These are phyloP conservation scores for Dianthus caryophyllus DNA, from an alignment of 148 eudicot species.

Conservation along the genomic window DNA sequence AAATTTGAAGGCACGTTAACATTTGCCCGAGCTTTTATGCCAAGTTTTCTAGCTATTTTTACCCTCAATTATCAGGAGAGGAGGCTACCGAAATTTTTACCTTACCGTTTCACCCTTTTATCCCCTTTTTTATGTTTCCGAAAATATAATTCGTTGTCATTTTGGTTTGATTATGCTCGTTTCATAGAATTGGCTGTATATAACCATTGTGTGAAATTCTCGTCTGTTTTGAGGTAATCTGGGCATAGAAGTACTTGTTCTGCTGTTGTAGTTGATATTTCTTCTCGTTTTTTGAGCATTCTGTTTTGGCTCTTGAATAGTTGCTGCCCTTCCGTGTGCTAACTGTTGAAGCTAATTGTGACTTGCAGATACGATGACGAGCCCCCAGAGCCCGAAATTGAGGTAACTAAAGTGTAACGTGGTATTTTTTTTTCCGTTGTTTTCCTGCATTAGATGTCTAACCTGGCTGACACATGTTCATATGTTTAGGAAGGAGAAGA, in stretches of 20 bases:
- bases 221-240: background rate
- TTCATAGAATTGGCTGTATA: background rate
- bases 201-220: background rate
- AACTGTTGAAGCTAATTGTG: background rate
- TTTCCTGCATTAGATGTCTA: background rate
- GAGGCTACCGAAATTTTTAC: background rate
- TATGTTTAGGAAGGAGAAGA: constrained; percentile 47
- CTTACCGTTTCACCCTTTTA: no score
- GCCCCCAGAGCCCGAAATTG: constrained; percentile 49
- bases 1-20: no score
- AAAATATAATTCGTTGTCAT: background rate
- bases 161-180: background rate
- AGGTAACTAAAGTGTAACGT: constrained; percentile 19
- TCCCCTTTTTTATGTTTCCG: background rate
- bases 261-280: background rate
- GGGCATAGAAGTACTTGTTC: no score
- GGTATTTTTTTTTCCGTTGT: background rate
- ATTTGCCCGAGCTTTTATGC: constrained; percentile 1
- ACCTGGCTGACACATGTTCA: background rate
- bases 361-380: constrained; percentile 46
- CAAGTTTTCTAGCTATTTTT: background rate
- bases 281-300: background rate
- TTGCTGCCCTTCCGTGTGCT: background rate
- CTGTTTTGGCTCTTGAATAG: no score
- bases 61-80: background rate